Evolutionary conservation across 2,329 filamentous ascomycete species (phyloP).

Genomic region (Aspergillus spinulosporus): DNA sequence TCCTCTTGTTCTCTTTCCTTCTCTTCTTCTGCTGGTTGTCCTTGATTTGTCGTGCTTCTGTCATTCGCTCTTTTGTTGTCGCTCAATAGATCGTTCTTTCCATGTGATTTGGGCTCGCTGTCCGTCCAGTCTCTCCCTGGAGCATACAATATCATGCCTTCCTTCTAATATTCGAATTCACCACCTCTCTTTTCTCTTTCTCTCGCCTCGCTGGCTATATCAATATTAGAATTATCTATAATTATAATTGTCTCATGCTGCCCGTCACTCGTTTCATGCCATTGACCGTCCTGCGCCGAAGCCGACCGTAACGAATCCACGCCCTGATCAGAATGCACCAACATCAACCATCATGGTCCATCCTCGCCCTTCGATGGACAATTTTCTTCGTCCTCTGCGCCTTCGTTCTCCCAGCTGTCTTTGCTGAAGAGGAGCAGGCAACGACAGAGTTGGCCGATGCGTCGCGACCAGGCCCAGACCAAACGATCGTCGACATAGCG

Average conservation of each 20-base stretch:
- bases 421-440: background rate
- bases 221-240: background rate
- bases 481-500: constrained; percentile 13
- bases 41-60: background rate
- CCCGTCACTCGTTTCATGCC: constrained; percentile 13
- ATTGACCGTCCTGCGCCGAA: background rate
- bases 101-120: constrained; percentile 4
- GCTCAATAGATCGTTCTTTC: background rate
- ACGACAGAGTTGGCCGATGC: constrained; percentile 2
- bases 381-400: constrained; percentile 3
- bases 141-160: constrained; percentile 10
- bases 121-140: constrained; percentile 5
- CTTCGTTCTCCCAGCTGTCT: constrained; percentile 1
- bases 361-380: background rate
- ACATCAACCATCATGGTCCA: constrained; percentile 2
- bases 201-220: background rate
- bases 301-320: constrained; percentile 13
- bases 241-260: constrained; percentile 1
- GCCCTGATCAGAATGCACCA: constrained; percentile 9
- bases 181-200: background rate
- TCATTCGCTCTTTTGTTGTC: background rate
- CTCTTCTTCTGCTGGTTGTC: background rate
- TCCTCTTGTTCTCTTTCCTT: background rate
- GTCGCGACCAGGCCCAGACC: constrained; percentile 2
- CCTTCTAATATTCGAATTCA: background rate